These are phyloP conservation scores for Suhomyces sp. DNA, from an alignment of 805 yeast genomes.

Conservation along the genomic window DNA sequence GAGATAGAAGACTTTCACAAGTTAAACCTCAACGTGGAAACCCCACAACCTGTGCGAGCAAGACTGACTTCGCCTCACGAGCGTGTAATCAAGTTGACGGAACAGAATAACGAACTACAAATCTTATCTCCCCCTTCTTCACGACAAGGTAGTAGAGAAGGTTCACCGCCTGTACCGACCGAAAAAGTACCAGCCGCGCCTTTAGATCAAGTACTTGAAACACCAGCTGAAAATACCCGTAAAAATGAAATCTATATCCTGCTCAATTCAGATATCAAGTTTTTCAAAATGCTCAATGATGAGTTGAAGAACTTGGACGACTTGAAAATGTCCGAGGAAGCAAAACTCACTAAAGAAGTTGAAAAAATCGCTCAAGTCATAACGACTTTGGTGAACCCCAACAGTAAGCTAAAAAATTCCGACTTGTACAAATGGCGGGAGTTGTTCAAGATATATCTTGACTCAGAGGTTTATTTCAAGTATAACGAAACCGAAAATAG, in stretches of 20 bases:
- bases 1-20: not conserved
- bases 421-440: conserved; percentile 72
- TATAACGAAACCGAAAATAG: conserved; percentile 41
- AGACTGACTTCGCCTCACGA: conserved; percentile 1
- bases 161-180: conserved; percentile 4
- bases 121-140: conserved; percentile 29
- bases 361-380: conserved; percentile 40
- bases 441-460: conserved; percentile 61
- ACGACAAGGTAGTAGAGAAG: conserved; percentile 5
- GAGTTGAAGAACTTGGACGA: conserved; percentile 51
- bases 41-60: not conserved
- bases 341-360: conserved; percentile 41
- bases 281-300: conserved; percentile 54
- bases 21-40: not conserved
- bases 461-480: conserved; percentile 61
- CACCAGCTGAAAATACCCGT: conserved; percentile 4
- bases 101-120: conserved; percentile 23
- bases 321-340: conserved; percentile 43
- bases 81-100: conserved; percentile 27
- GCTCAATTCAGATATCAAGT: conserved; percentile 54
- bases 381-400: conserved; percentile 38
- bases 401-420: conserved; percentile 22
- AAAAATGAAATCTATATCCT: conserved; percentile 40
- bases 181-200: conserved; percentile 1
- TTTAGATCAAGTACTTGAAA: conserved; percentile 1